Conservation (phyloP, 108 stramenopile genomes). For the Fragilaria crotonensis region DNA sequence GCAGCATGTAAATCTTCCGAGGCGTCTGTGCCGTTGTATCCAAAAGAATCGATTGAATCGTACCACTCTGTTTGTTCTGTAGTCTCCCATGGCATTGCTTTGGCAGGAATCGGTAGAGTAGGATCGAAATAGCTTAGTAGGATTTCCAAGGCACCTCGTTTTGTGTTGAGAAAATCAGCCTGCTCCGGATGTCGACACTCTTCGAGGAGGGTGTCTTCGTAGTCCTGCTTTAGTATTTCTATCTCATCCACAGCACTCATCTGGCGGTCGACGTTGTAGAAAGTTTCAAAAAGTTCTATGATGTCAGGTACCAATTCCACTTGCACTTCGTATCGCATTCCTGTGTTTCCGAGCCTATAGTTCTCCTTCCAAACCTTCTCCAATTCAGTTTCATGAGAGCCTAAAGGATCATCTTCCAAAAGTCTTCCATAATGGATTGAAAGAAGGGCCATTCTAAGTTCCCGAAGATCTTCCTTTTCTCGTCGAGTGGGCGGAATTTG, state of each 20-base stretch:
- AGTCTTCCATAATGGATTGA: neutral
- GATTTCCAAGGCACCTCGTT: neutral
- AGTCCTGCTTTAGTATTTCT: neutral
- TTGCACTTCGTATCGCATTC: constrained; percentile 61
- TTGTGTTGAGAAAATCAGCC: neutral
- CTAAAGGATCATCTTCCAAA: neutral
- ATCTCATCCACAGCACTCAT: constrained; percentile 3
- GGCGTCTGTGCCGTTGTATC: constrained; percentile 22
- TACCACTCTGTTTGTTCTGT: neutral
- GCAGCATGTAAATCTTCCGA: constrained; percentile 25
- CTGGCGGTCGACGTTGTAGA: constrained; percentile 40
- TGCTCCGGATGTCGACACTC: neutral
- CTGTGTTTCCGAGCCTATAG: constrained; percentile 11
- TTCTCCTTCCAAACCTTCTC: neutral
- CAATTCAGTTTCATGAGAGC: neutral
- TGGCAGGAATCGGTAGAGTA: neutral
- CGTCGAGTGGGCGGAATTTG: neutral
- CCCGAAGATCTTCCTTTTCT: neutral
- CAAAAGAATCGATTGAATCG: constrained; percentile 28
- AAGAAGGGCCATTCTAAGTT: neutral
- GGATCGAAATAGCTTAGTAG: neutral
- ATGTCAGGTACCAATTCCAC: constrained; percentile 41
- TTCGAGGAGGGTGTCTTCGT: neutral
- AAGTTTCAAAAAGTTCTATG: constrained; percentile 35
- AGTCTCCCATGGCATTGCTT: neutral